Evolutionary conservation across 345 rosid genomes (phyloP).

Genomic region (Theobroma cacao): DNA sequence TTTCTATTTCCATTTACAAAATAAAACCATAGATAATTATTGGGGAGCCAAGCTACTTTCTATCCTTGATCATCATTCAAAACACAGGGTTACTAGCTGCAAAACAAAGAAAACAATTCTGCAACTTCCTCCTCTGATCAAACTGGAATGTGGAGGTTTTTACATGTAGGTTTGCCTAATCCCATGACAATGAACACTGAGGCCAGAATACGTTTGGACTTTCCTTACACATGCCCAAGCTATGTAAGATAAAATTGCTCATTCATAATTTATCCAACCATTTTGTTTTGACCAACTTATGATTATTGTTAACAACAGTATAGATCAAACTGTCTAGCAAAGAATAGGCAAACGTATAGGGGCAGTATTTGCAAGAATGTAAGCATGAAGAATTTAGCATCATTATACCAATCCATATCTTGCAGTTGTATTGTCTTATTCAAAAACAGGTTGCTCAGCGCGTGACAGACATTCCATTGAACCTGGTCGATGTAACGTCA

Average conservation of each 20-base stretch:
- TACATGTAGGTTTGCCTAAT: neutral
- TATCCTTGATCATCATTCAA: neutral
- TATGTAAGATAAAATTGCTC: neutral
- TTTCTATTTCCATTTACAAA: neutral
- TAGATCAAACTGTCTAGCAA: neutral
- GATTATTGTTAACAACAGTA: neutral
- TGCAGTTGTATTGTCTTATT: constrained; percentile 71
- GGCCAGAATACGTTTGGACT: neutral
- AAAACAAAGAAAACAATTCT: neutral
- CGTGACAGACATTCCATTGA: constrained; percentile 97
- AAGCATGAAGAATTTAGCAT: constrained; percentile 21
- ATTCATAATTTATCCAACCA: constrained; percentile 3
- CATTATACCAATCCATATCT: constrained; percentile 79
- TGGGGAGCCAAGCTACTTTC: neutral
- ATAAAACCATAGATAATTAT: neutral
- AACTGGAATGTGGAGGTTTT: neutral
- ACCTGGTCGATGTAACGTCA: constrained; percentile 54
- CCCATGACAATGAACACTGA: neutral
- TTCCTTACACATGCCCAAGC: neutral
- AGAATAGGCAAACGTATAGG: neutral
- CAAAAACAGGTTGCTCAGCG: constrained; percentile 78
- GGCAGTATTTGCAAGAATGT: neutral
- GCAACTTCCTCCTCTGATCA: neutral
- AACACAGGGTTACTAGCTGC: neutral
- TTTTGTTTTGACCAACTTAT: neutral